Evolutionary conservation across 2,329 filamentous ascomycete species (phyloP).

Genomic region (Sclerotinia spermophila): DNA sequence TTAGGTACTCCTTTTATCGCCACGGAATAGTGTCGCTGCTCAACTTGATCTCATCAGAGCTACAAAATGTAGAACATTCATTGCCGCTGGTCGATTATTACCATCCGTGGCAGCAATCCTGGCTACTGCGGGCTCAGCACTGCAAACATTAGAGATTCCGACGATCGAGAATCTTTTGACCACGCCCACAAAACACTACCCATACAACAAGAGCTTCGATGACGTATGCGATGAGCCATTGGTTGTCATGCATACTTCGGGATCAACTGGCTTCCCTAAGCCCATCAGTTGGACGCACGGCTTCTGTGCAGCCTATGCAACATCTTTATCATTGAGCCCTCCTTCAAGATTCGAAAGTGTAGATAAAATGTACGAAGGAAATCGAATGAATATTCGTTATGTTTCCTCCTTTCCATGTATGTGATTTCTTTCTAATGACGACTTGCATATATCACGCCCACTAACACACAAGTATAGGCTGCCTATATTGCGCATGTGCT

Average conservation of each 20-base stretch:
- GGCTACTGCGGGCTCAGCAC: not conserved
- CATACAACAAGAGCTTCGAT: conserved; percentile 28
- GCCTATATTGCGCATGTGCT: not conserved
- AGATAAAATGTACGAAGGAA: not conserved
- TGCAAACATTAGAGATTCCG: not conserved
- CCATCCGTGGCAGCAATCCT: not conserved
- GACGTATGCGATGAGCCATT: conserved; percentile 21
- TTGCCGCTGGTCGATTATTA: not conserved
- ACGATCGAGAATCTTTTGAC: not conserved
- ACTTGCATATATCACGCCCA: not conserved
- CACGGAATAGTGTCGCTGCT: conserved; percentile 10
- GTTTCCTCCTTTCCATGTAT: not conserved
- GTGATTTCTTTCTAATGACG: not conserved
- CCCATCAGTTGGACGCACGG: conserved; percentile 11
- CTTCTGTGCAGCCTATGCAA: not conserved
- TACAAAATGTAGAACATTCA: conserved; percentile 3
- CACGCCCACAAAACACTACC: not conserved
- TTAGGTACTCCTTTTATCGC: conserved; percentile 3
- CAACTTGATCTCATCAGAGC: not conserved
- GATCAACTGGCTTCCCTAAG: conserved; percentile 20
- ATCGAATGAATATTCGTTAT: not conserved
- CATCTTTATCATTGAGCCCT: not conserved
- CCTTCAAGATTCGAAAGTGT: not conserved
- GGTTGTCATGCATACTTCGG: conserved; percentile 20
- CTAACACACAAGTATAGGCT: not conserved